Conservation (phyloP, 2,329 filamentous ascomycete species). For the Cladosporium halotolerans region DNA sequence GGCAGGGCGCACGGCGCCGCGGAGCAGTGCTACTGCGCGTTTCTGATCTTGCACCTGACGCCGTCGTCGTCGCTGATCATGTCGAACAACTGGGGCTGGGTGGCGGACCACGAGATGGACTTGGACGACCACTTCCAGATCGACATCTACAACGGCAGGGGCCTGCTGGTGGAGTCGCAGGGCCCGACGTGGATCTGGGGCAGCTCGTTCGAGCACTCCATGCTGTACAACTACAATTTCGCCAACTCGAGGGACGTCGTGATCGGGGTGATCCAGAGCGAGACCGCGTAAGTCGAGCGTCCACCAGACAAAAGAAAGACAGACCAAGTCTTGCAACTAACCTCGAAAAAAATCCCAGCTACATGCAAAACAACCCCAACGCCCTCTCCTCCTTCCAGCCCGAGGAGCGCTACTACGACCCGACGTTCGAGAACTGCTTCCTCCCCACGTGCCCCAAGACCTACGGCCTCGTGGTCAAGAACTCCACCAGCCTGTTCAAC, state of each 20-base stretch:
- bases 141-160: constrained; percentile 80
- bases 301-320: neutral
- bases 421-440: constrained; percentile 59
- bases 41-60: constrained; percentile 47
- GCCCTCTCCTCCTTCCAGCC: constrained; percentile 59
- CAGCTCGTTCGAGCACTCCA: constrained; percentile 57
- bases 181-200: constrained; percentile 53
- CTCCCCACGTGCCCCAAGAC: constrained; percentile 58
- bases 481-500: constrained; percentile 48
- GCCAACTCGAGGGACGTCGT: constrained; percentile 70
- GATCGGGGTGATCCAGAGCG: constrained; percentile 78
- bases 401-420: constrained; percentile 56
- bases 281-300: constrained; percentile 62
- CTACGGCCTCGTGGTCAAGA: constrained; percentile 66
- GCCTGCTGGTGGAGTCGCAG: constrained; percentile 62
- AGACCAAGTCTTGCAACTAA: neutral
- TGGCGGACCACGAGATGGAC: constrained; percentile 86
- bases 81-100: constrained; percentile 91
- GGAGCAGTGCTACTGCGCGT: constrained; percentile 64
- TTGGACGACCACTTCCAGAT: constrained; percentile 64
- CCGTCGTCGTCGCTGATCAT: constrained; percentile 60
- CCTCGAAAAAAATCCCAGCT: constrained; percentile 25
- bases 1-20: constrained; percentile 46
- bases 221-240: constrained; percentile 76
- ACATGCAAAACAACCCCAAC: constrained; percentile 76